These are phyloP conservation scores for Tetrapisispora arboricola DNA, from an alignment of 805 yeast genomes.

Conservation along the genomic window DNA sequence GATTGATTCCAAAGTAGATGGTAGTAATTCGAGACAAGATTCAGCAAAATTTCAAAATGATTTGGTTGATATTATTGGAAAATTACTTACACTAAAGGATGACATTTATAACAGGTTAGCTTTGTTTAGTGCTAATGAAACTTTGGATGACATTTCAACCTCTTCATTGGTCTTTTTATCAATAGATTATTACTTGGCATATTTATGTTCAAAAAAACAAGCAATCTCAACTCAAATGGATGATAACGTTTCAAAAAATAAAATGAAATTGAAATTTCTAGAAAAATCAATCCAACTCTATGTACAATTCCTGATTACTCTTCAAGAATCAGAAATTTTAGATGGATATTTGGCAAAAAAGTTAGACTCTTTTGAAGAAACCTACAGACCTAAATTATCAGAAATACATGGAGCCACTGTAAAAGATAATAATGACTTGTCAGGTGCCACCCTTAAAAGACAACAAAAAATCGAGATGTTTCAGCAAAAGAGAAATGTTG, in stretches of 20 bases:
- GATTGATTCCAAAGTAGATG: conserved; percentile 13
- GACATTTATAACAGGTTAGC: conserved; percentile 37
- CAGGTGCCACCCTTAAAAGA: conserved; percentile 36
- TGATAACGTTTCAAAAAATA: conserved; percentile 7
- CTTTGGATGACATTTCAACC: conserved; percentile 58
- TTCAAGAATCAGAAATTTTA: conserved; percentile 39
- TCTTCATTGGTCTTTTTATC: conserved; percentile 49
- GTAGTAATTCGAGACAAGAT: conserved; percentile 32
- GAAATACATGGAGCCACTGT: conserved; percentile 19
- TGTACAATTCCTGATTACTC: conserved; percentile 36
- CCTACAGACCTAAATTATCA: conserved; percentile 32
- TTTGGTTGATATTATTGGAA: conserved; percentile 31
- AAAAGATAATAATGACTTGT: conserved; percentile 11
- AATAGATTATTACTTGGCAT: conserved; percentile 50
- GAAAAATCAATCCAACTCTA: conserved; percentile 35
- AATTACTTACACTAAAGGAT: conserved; percentile 36
- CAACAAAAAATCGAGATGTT: conserved; percentile 63
- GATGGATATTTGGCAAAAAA: conserved; percentile 29
- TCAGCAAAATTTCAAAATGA: conserved; percentile 33
- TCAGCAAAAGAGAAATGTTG: conserved; percentile 48
- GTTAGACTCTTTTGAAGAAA: conserved; percentile 33
- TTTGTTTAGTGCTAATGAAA: conserved; percentile 64
- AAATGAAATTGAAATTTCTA: conserved; percentile 29
- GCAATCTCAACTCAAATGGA: conserved; percentile 9
- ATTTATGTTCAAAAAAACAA: conserved; percentile 23